These are phyloP conservation scores for Calonectria naviculata DNA, from an alignment of 2,329 filamentous ascomycete species.

Conservation along the genomic window DNA sequence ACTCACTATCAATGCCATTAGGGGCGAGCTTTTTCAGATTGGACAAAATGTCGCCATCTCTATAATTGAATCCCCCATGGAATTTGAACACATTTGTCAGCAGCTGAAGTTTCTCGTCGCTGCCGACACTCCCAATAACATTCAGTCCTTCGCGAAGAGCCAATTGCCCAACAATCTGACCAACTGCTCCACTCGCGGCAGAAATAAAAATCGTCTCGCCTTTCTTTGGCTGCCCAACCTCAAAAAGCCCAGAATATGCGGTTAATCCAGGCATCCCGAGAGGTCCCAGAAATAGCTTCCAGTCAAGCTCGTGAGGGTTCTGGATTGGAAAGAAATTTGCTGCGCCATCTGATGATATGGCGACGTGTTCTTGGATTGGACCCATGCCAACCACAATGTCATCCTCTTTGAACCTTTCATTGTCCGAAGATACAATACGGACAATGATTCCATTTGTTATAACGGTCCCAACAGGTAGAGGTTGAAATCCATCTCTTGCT, in stretches of 20 bases:
- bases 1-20: conserved; percentile 72
- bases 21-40: conserved; percentile 76
- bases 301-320: conserved; percentile 73
- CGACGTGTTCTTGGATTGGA: conserved; percentile 72
- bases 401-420: conserved; percentile 68
- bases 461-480: conserved; percentile 59
- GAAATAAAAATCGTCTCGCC: conserved; percentile 84
- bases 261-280: conserved; percentile 84
- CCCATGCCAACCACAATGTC: conserved; percentile 67
- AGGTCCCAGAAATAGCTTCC: conserved; percentile 72
- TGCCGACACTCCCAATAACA: conserved; percentile 80
- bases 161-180: conserved; percentile 79
- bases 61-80: conserved; percentile 84
- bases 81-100: conserved; percentile 77
- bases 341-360: conserved; percentile 55
- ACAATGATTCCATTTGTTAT: conserved; percentile 70
- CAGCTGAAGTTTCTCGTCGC: conserved; percentile 80
- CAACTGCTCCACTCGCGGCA: conserved; percentile 79
- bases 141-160: conserved; percentile 80
- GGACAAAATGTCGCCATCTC: conserved; percentile 74
- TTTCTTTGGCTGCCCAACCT: conserved; percentile 79
- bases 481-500: conserved; percentile 69
- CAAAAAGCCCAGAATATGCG: conserved; percentile 79
- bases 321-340: conserved; percentile 62
- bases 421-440: conserved; percentile 74